A percentile compares a stretch with the other conserved stretches of the same genome.
Evolutionary conservation across 441 rosid genomes (phyloP).

Genomic region (Pelargonium australe): DNA sequence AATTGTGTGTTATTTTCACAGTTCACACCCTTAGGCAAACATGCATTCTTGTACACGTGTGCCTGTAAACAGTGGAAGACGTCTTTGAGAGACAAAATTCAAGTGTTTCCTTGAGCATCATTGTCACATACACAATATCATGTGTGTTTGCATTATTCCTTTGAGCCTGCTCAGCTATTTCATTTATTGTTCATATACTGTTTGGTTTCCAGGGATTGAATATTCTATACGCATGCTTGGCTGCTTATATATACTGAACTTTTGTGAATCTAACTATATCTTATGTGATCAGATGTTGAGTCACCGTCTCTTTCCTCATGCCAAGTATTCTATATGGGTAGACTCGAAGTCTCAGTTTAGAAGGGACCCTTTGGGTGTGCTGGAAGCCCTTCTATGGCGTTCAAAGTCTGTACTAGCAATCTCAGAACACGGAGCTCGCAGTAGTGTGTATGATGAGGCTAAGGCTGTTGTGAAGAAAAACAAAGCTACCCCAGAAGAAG

Average conservation of each 20-base stretch:
- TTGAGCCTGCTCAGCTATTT: not conserved
- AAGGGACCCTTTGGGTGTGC: constrained; percentile 87
- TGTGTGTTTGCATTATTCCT: not conserved
- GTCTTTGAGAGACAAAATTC: no score
- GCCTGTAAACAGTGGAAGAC: no score
- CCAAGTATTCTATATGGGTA: constrained; percentile 89
- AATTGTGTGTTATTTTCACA: no score
- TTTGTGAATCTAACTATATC: constrained; percentile 15
- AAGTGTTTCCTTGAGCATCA: no score
- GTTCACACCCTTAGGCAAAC: no score
- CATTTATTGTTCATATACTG: not conserved
- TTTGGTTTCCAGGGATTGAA: not conserved
- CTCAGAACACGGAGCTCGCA: constrained; percentile 96
- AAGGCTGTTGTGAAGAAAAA: constrained; percentile 82
- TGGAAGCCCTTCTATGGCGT: constrained; percentile 91
- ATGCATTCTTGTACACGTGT: no score
- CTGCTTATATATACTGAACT: not conserved
- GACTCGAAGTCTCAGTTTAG: constrained; percentile 97
- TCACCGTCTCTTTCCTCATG: constrained; percentile 82
- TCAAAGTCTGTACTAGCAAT: constrained; percentile 80
- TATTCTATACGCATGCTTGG: not conserved
- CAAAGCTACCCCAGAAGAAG: constrained; percentile 95
- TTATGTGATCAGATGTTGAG: constrained; percentile 64
- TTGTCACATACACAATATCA: no score
- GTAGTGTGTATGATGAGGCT: constrained; percentile 93